A percentile compares a stretch with the other conserved stretches of the same genome.
These are phyloP conservation scores for Protomyces pachydermus DNA, from an alignment of 1,139 yeast genomes.

Conservation along the genomic window DNA sequence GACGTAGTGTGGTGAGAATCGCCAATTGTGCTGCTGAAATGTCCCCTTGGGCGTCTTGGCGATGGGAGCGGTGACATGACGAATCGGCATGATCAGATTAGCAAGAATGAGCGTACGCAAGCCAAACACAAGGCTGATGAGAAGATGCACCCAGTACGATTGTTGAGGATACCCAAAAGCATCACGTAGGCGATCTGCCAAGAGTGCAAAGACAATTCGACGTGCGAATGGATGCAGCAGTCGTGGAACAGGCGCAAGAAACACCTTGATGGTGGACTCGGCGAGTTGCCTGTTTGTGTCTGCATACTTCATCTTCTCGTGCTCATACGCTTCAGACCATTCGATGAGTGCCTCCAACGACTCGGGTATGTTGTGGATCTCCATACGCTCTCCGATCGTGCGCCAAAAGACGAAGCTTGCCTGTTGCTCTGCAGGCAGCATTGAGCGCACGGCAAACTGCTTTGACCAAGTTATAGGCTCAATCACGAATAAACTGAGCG, in stretches of 20 bases:
- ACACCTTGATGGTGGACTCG: background rate
- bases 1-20: slow-evolving; percentile 4
- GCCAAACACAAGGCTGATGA: background rate
- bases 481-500: background rate
- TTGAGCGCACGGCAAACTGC: background rate
- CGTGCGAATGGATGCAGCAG: background rate
- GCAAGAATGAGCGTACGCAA: background rate
- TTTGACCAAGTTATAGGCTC: slow-evolving; percentile 1
- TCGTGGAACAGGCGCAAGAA: slow-evolving; percentile 3
- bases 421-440: background rate
- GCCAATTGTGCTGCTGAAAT: background rate
- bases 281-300: background rate
- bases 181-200: background rate
- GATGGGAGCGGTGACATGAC: background rate
- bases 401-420: slow-evolving; percentile 4
- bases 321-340: slow-evolving; percentile 4
- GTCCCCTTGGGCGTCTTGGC: background rate
- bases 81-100: background rate
- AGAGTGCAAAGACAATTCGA: background rate
- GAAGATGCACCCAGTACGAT: background rate
- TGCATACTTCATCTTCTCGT: background rate
- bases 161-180: slow-evolving; percentile 1
- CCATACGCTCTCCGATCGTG: slow-evolving; percentile 9
- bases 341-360: background rate
- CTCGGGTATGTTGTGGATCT: background rate